Base-by-base conservation (phyloP, 192 early-diverging fungal species). In the Linnemannia hyalina region DNA sequence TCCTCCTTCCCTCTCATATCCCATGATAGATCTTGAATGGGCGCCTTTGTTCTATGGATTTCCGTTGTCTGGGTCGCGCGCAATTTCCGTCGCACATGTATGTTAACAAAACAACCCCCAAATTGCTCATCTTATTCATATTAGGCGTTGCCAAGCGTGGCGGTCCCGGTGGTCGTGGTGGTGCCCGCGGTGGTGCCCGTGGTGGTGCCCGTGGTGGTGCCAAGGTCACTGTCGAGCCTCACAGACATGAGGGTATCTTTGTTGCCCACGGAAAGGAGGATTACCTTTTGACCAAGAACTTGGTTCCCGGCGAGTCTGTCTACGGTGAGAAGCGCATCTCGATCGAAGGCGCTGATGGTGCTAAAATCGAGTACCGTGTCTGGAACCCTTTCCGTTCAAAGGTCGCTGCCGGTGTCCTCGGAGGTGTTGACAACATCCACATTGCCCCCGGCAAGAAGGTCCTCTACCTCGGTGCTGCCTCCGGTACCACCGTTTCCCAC, bases 341-440 rank as follows among this genome's bases (percentile, higher is more conserved):
- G 2, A 95, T 99, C 10, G 98, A 85, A 78, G 97, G 97, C 74
- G 88, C 93, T 74, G 98, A 99, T 70, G 97, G 97, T 76, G 95
- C 96, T 83, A 99, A 99, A 91, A 94, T 95, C 49, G 98, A 99
- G 91, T 99, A 99, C 91, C 95, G 98, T 80, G 97, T 99, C 75
- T 99, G 98, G 98, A 99, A 99, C 89, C 98, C 98, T 80, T 99
- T 99, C 96, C 93, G 98, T 83, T 99, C 97, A 84, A 99, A 99
- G 95, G 87, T 99, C 55, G 98, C 98, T 70, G 98, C 98, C 76
- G 97, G 97, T 90, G 94, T 99, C 70, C 94, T 99, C 22, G 97
- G 97, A 83, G 97, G 97, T 93, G 88, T 99, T 73, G 98, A 99
- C 90, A 88, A 98, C 90, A 96, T 99, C 87, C 94, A 96, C 88